Conservation (phyloP, 2,329 filamentous ascomycete species). For the Dissoconium aciculare region DNA sequence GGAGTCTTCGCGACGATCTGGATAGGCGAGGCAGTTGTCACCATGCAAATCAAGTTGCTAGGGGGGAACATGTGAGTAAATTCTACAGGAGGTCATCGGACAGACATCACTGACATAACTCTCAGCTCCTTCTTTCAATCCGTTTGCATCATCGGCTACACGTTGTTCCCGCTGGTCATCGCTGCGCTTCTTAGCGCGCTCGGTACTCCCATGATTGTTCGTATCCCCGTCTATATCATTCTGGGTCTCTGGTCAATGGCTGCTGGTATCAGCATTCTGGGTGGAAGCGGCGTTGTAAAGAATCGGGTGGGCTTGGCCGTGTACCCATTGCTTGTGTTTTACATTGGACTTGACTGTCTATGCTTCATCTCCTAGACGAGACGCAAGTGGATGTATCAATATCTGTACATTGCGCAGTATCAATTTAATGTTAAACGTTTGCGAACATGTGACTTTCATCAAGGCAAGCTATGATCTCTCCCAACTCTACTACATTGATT, state of each 20-base stretch:
- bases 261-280: conserved; percentile 87
- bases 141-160: conserved; percentile 96
- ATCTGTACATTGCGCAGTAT: no score
- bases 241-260: conserved; percentile 86
- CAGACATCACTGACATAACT: conserved; percentile 18
- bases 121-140: conserved; percentile 90
- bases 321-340: conserved; percentile 90
- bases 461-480: no score
- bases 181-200: conserved; percentile 79
- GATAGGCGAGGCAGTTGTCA: conserved; percentile 92
- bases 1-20: conserved; percentile 94
- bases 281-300: conserved; percentile 87
- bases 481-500: no score
- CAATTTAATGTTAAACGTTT: no score
- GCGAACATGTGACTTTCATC: no score
- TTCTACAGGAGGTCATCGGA: conserved; percentile 4
- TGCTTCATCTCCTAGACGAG: conserved; percentile 77
- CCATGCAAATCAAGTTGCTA: conserved; percentile 90
- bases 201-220: conserved; percentile 59
- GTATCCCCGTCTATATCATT: conserved; percentile 81
- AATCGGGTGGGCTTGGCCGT: conserved; percentile 89
- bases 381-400: conserved; percentile 1
- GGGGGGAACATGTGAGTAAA: conserved; percentile 84
- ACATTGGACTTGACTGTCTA: conserved; percentile 78
- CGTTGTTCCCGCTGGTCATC: conserved; percentile 89